Conservation (phyloP, 352 stramenopile species). For the Phytophthora sojae region DNA sequence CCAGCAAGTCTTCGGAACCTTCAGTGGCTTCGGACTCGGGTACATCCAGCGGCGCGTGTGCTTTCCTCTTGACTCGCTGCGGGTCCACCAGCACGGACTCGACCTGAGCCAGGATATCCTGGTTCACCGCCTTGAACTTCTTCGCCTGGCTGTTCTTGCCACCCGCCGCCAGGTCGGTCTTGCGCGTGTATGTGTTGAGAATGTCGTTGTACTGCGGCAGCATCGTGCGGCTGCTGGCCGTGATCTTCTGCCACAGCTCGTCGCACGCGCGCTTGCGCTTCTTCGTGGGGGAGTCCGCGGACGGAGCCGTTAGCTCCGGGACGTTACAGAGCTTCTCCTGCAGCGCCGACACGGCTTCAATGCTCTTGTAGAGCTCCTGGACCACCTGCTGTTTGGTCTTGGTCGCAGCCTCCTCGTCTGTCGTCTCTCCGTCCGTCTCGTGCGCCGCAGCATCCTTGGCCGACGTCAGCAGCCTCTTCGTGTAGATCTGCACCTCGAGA, state of each 20-base stretch:
- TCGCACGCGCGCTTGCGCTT: conserved; percentile 74
- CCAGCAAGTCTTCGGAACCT: conserved; percentile 54
- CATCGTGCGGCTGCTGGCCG: conserved; percentile 45
- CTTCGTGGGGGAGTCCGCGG: conserved; percentile 40
- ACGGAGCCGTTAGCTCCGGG: conserved; percentile 54
- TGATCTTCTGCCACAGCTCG: conserved; percentile 65
- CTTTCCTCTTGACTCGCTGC: conserved; percentile 86
- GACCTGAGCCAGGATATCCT: conserved; percentile 86
- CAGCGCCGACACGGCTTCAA: conserved; percentile 64
- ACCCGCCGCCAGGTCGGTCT: conserved; percentile 71
- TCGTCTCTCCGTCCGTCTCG: conserved; percentile 37
- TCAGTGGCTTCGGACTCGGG: conserved; percentile 43
- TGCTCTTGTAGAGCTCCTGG: conserved; percentile 65
- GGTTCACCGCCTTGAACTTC: conserved; percentile 91
- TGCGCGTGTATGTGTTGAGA: conserved; percentile 81
- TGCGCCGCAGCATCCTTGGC: conserved; percentile 39
- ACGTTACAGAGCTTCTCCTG: conserved; percentile 79
- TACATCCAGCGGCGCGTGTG: conserved; percentile 67
- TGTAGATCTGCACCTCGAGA: conserved; percentile 89
- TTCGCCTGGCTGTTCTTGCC: conserved; percentile 67
- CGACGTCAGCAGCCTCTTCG: conserved; percentile 73
- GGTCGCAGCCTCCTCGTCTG: conserved; percentile 23
- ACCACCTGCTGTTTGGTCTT: conserved; percentile 50
- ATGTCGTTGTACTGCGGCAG: conserved; percentile 86
- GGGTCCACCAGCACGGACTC: conserved; percentile 85